These are phyloP conservation scores for Acidomyces sp. DNA, from an alignment of 495 filamentous ascomycete species.

Conservation along the genomic window DNA sequence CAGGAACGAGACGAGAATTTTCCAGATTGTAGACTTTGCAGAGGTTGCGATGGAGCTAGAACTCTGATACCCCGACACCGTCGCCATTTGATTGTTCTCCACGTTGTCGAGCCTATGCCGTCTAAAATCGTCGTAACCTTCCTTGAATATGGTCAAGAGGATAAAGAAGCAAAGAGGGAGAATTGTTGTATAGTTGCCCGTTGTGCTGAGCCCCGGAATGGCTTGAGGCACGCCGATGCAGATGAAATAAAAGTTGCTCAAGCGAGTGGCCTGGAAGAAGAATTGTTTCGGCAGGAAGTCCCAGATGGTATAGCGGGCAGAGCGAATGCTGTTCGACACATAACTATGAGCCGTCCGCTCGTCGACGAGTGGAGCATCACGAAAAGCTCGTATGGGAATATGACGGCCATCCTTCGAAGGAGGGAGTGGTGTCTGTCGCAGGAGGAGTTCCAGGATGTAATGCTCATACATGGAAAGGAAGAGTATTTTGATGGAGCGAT, in stretches of 20 bases:
- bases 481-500: constrained; percentile 4
- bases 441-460: constrained; percentile 37
- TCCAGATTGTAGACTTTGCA: neutral
- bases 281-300: constrained; percentile 85
- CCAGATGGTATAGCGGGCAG: constrained; percentile 75
- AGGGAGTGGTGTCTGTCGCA: constrained; percentile 46
- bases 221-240: constrained; percentile 78
- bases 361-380: constrained; percentile 51
- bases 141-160: constrained; percentile 77
- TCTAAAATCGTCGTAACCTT: constrained; percentile 82
- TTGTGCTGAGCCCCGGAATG: constrained; percentile 80
- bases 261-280: constrained; percentile 77
- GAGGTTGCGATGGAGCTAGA: neutral
- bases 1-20: neutral
- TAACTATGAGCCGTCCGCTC: constrained; percentile 66
- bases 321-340: constrained; percentile 68
- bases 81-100: constrained; percentile 62
- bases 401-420: constrained; percentile 54
- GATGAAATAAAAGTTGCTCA: constrained; percentile 78
- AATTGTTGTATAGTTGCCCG: constrained; percentile 78
- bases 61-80: constrained; percentile 34
- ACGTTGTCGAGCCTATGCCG: constrained; percentile 75
- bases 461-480: constrained; percentile 3
- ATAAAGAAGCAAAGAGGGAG: constrained; percentile 79
- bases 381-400: constrained; percentile 47